Evolutionary conservation across 495 filamentous ascomycete genomes (phyloP).

Genomic region (Penicillium pancosmium): DNA sequence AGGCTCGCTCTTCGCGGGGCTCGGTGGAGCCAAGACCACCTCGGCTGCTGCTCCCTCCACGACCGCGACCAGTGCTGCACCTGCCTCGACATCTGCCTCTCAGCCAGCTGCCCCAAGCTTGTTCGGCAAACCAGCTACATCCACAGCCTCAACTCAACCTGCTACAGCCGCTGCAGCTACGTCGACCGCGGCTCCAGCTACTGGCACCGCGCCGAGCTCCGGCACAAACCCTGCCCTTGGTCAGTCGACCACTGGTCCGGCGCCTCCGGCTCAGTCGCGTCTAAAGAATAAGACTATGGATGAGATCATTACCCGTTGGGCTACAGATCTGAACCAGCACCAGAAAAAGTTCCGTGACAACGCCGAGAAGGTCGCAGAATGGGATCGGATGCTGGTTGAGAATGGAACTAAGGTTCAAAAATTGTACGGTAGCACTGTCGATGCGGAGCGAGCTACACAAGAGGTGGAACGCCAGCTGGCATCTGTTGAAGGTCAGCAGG

Average conservation of each 20-base stretch:
- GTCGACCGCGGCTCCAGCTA: slow-evolving; percentile 27
- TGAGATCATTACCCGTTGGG: slow-evolving; percentile 98
- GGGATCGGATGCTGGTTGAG: slow-evolving; percentile 89
- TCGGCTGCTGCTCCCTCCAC: slow-evolving; percentile 33
- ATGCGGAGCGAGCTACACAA: slow-evolving; percentile 85
- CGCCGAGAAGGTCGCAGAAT: slow-evolving; percentile 80
- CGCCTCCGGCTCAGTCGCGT: slow-evolving; percentile 77
- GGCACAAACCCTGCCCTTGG: slow-evolving; percentile 47
- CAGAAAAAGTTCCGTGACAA: slow-evolving; percentile 93
- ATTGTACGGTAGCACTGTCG: slow-evolving; percentile 81
- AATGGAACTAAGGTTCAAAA: slow-evolving; percentile 92
- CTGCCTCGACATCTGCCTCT: slow-evolving; percentile 8
- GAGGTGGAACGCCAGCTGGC: slow-evolving; percentile 90
- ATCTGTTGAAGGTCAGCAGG: slow-evolving; percentile 87
- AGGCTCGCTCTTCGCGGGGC: slow-evolving; percentile 37
- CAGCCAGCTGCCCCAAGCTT: slow-evolving; percentile 10
- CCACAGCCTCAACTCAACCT: slow-evolving; percentile 33
- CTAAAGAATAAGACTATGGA: slow-evolving; percentile 99
- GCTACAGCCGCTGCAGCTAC: slow-evolving; percentile 25
- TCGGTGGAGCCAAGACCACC: slow-evolving; percentile 37
- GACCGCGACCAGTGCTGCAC: slow-evolving; percentile 29
- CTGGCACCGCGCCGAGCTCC: slow-evolving; percentile 33
- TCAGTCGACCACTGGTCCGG: slow-evolving; percentile 75
- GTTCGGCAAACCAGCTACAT: slow-evolving; percentile 33
- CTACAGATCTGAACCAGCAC: slow-evolving; percentile 89